These are phyloP conservation scores for Phytophthora hibernalis DNA, from an alignment of 352 stramenopile genomes.

Conservation along the genomic window DNA sequence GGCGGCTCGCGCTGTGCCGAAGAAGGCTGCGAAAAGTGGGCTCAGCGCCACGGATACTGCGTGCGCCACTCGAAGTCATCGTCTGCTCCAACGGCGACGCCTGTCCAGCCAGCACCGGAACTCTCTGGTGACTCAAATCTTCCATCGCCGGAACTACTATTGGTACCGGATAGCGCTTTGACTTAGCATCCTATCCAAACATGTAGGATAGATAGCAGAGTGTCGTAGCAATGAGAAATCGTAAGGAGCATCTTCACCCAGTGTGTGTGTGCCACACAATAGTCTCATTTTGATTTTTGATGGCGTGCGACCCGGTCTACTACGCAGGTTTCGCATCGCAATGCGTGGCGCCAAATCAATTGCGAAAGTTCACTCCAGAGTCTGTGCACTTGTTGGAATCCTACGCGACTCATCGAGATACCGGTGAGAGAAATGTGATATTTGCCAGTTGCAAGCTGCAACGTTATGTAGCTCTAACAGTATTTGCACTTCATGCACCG, in stretches of 20 bases:
- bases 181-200: constrained; percentile 20
- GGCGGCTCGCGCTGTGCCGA: constrained; percentile 81
- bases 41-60: constrained; percentile 76
- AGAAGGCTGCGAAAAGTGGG: constrained; percentile 74
- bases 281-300: background rate
- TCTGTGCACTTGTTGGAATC: constrained; percentile 42
- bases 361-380: constrained; percentile 39
- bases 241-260: constrained; percentile 1
- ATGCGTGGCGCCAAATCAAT: constrained; percentile 35
- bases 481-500: background rate
- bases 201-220: constrained; percentile 11
- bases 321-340: constrained; percentile 42
- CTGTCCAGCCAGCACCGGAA: constrained; percentile 16
- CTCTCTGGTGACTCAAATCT: constrained; percentile 3
- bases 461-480: constrained; percentile 1
- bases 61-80: constrained; percentile 73
- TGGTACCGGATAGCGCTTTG: background rate
- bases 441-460: background rate
- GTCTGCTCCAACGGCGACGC: constrained; percentile 6
- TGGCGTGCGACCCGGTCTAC: constrained; percentile 25
- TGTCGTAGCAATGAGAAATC: constrained; percentile 6
- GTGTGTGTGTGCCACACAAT: constrained; percentile 27
- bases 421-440: constrained; percentile 29
- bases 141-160: constrained; percentile 6
- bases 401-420: constrained; percentile 42